phyloP scores from a whole-genome alignment of 257 asterid species.

The Solanum bukasovii region DNA sequence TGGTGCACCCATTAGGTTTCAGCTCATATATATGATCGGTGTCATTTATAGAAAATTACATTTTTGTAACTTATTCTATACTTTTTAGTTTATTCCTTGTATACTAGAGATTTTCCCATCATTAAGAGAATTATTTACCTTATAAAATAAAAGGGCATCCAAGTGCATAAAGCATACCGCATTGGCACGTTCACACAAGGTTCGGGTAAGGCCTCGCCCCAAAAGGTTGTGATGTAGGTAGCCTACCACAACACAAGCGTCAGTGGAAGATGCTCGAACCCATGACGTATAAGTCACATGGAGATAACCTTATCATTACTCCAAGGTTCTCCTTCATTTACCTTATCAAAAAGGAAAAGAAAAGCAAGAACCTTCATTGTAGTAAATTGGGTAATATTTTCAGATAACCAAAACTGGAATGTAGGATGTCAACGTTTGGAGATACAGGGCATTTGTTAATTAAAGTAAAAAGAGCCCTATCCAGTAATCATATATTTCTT shows the following conservation, averaged over 20 bases:
- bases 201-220: neutral
- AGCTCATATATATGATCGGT: neutral
- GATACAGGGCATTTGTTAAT: neutral
- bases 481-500: neutral
- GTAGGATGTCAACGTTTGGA: neutral
- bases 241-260: neutral
- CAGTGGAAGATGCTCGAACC: neutral
- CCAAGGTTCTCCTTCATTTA: neutral
- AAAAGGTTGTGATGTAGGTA: neutral
- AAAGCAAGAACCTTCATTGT: neutral
- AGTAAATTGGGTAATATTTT: neutral
- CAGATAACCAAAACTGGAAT: neutral
- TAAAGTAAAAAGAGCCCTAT: neutral
- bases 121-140: neutral
- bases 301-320: neutral
- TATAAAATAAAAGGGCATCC: neutral
- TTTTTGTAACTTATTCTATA: neutral
- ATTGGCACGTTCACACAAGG: neutral
- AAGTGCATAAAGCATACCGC: neutral
- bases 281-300: neutral
- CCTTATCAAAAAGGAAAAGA: neutral
- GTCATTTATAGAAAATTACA: neutral
- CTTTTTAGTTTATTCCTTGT: neutral
- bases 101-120: neutral
- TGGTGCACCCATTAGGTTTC: neutral